A percentile compares a stretch with the other conserved stretches of the same genome.
These are phyloP conservation scores for Leccinum disarticulatum DNA, from an alignment of 768 basidiomycete species.

Conservation along the genomic window DNA sequence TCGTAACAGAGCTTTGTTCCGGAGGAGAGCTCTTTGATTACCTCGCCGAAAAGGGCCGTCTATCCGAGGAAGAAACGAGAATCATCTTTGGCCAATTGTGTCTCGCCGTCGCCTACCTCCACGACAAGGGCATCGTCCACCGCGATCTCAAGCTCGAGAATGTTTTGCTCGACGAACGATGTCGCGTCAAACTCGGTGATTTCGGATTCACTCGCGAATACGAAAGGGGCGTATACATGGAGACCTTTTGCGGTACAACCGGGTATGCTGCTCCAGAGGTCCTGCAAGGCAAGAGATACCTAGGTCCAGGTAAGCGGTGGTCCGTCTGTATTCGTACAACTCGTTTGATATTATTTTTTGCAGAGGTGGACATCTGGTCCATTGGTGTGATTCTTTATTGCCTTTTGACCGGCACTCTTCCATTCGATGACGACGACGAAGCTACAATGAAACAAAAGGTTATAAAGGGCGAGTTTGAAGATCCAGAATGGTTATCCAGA, in stretches of 20 bases:
- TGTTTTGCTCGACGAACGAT: conserved; percentile 85
- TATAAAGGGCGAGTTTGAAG: conserved; percentile 82
- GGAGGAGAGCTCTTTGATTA: conserved; percentile 99
- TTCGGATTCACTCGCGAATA: conserved; percentile 95
- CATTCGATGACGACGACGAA: conserved; percentile 91
- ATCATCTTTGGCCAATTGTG: conserved; percentile 95
- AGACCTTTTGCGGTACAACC: conserved; percentile 95
- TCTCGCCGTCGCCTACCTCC: conserved; percentile 90
- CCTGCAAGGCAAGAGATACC: conserved; percentile 83
- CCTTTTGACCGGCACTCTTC: conserved; percentile 83
- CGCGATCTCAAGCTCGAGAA: conserved; percentile 97
- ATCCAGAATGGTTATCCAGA: conserved; percentile 87
- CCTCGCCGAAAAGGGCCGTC: conserved; percentile 88
- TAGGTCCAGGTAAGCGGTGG: conserved; percentile 70
- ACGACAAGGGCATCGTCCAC: conserved; percentile 92
- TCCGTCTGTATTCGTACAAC: background rate
- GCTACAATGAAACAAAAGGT: conserved; percentile 80
- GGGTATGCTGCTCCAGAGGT: conserved; percentile 95
- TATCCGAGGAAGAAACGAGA: conserved; percentile 81
- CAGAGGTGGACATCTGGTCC: conserved; percentile 97
- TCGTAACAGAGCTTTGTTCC: conserved; percentile 93
- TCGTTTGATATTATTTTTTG: conserved; percentile 8
- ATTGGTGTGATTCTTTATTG: conserved; percentile 90
- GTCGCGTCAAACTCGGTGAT: conserved; percentile 91
- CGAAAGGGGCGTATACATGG: conserved; percentile 73